Evolutionary conservation across 2,329 filamentous ascomycete species (phyloP), one percentile per base, ranked within the genome.

Genomic region (Cadophora sp.): DNA sequence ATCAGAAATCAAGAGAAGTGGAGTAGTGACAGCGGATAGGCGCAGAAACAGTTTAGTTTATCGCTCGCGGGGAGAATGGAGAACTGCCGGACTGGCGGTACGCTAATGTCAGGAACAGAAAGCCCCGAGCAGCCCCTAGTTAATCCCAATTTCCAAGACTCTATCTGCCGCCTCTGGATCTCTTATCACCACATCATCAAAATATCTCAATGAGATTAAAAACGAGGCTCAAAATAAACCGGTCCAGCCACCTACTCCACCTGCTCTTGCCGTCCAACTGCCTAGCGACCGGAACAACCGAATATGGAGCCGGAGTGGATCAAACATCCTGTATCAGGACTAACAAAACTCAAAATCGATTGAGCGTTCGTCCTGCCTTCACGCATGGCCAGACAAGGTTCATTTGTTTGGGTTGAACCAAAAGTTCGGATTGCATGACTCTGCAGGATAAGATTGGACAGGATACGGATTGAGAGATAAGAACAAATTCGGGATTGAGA

Each of bases 1-100:
- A 14, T 12, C 43, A 1, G 34, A 43, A 16, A 4, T 27, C 11
- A 27, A 53, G 3, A 27, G 12, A 53, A n/a, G 26, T 31, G 64
- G 59, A 64, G 53, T 61, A 34, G 6, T 34, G 66, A 72, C 66
- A 70, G 63, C 68, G 70, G 67, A 65, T 64, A 58, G 46, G 51
- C 37, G 62, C 69, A 69, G 67, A 19, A 43, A 43, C 40, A 43
- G 12, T 43, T 43, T 19, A 43, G 40, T 43, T 43, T 14, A 19
- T 43, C 40, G 68, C 16, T 56, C 27, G 31, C 48, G 59, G 31
- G 43, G 62, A 34, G 43, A 16, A 51, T 37, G 9, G 16, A 24
- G 60, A 53, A 5, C 46, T 26, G 48, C 53, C 64, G 53, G 43
- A 2, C 43, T 9, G 48, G 40, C 56, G 53, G 55, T 53, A 56